These are phyloP conservation scores for Acacia crassicarpa DNA, from an alignment of 306 rosid species.

Conservation along the genomic window DNA sequence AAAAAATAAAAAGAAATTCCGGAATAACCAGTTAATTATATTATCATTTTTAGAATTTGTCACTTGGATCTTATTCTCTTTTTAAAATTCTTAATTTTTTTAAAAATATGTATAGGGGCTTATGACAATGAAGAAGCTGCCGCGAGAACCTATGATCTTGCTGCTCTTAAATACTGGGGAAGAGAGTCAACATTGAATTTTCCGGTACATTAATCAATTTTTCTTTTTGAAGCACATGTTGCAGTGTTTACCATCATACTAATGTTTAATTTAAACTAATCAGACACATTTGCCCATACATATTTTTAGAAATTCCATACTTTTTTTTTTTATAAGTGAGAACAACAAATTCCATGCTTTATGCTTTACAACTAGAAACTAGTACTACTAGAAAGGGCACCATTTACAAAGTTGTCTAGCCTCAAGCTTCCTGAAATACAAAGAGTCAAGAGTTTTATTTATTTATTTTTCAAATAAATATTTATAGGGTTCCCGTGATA, in stretches of 20 bases:
- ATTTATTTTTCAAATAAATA: neutral
- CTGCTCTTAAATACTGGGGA: constrained; percentile 97
- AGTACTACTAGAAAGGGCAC: neutral
- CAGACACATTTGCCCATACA: neutral
- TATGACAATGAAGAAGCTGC: constrained; percentile 89
- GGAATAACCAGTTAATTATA: neutral
- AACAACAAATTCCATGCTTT: neutral
- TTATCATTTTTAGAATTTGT: constrained; percentile 8
- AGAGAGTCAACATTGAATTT: constrained; percentile 71
- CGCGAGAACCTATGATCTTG: constrained; percentile 91
- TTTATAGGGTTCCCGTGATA: neutral
- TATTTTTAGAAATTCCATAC: neutral
- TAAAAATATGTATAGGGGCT: constrained; percentile 51
- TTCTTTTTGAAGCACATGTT: neutral
- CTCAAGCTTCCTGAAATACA: neutral
- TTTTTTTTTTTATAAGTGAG: neutral
- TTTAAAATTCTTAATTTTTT: constrained; percentile 16
- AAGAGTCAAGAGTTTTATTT: neutral
- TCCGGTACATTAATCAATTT: constrained; percentile 49
- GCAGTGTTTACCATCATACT: neutral
- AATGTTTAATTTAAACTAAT: neutral
- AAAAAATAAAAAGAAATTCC: neutral
- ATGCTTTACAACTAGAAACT: neutral
- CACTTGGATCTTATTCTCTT: neutral
- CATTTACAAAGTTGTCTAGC: neutral